phyloP scores from a whole-genome alignment of 129 eudicot species.

The Arctium minus region DNA sequence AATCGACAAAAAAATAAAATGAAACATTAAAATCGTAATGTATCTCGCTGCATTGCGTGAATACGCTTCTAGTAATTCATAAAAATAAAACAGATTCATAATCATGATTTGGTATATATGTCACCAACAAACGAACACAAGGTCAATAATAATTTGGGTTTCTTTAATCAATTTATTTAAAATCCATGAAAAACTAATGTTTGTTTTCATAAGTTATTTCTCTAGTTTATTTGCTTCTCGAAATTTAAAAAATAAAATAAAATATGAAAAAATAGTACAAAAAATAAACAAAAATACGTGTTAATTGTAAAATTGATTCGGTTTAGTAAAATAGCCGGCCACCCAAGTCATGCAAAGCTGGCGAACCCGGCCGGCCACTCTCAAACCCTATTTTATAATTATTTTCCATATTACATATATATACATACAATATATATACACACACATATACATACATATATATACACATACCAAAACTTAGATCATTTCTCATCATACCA shows the following conservation, averaged over 20 bases:
- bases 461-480: constrained; percentile 3
- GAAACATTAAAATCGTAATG: too few relatives aligned
- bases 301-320: neutral
- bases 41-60: too few relatives aligned
- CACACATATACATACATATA: neutral
- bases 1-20: too few relatives aligned
- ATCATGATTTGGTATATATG: too few relatives aligned
- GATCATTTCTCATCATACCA: constrained; percentile 8
- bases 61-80: too few relatives aligned
- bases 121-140: too few relatives aligned
- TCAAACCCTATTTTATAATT: neutral
- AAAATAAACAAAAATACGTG: neutral
- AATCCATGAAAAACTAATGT: too few relatives aligned
- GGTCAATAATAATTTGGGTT: too few relatives aligned
- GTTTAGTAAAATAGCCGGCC: constrained; percentile 28
- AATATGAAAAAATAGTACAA: neutral
- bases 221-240: too few relatives aligned
- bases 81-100: too few relatives aligned
- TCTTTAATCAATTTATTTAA: too few relatives aligned
- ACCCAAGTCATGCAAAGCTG: constrained; percentile 19
- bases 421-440: neutral
- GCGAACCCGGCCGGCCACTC: constrained; percentile 30
- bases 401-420: neutral
- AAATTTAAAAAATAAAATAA: neutral
- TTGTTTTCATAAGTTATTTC: too few relatives aligned